Evolutionary conservation across 2,329 filamentous ascomycete genomes (phyloP), one percentile per base, ranked within the genome.

Genomic region (Didymella exigua): DNA sequence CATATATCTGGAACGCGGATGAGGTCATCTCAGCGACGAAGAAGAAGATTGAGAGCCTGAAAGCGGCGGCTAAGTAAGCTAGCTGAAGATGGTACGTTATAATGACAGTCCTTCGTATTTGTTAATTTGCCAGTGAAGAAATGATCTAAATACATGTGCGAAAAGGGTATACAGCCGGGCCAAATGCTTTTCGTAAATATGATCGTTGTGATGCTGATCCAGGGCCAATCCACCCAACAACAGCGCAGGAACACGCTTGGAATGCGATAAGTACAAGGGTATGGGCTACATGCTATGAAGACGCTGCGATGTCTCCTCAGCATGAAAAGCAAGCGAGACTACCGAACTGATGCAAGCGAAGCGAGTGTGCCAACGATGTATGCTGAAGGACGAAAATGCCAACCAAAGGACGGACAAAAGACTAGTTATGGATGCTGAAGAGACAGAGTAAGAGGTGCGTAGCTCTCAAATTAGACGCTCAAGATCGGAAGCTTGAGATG

Each of bases 1-100:
- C 79, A 6, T 72, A 70, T 29, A 68, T 74, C 33, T 75, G 64
- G 63, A 56, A 75, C 31, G 73, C 74, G 56, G 62, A 68, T 37
- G 40, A 18, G 1, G 49, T 65, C 2, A n/a, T 75, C 14, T 21
- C 49, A 9, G 53, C 38, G 3, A 70, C 60, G 9, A 55, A 50
- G 37, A 62, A 62, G 52, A 69, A 48, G 48, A 49, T 75, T 18
- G 67, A 59, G 38, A 64, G 59, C 21, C 8, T 71, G 36, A 74
- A 69, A 56, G 63, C 63, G 5, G 54, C 56, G 23, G 43, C 58
- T 2, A 64, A 66, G 55, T 65, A 49, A 60, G 54, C 40, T 10
- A 13, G 18, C 19, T 36, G 33, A 21, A 16, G 4, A 18, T 21
- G 4, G 11, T 36, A 21, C 9, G 9, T 21, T 21, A n/a, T 21